A percentile compares a stretch with the other conserved stretches of the same genome.
phyloP scores from a whole-genome alignment of 768 basidiomycete genomes.

The Boletus insuetus region DNA sequence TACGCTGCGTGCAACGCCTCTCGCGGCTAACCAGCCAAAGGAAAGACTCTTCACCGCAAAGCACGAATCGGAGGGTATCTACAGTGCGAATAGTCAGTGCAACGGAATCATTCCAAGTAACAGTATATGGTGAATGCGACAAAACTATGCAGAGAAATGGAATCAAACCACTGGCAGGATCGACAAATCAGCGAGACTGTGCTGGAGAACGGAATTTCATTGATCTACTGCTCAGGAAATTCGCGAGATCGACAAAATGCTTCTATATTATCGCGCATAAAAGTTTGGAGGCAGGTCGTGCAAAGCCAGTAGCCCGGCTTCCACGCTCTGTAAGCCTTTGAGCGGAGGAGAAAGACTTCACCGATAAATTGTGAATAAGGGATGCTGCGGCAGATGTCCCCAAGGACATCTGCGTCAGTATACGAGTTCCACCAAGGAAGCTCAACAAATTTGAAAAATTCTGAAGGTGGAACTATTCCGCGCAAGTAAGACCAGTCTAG shows the following conservation, averaged over 20 bases:
- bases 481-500: constrained; percentile 20
- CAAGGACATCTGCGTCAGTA: background rate
- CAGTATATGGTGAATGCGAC: background rate
- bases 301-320: constrained; percentile 11
- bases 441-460: constrained; percentile 9
- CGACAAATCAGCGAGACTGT: no score
- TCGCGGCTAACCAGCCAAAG: constrained; percentile 3
- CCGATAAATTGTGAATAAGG: constrained; percentile 9
- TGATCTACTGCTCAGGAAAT: background rate
- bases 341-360: constrained; percentile 1
- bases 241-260: background rate
- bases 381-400: constrained; percentile 1
- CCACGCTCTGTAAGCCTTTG: constrained; percentile 6
- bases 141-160: no score
- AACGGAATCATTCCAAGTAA: background rate
- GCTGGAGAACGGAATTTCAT: background rate
- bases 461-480: constrained; percentile 9
- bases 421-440: constrained; percentile 17
- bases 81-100: background rate
- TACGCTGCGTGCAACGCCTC: constrained; percentile 25
- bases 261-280: constrained; percentile 10
- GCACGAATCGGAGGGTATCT: background rate
- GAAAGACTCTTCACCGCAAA: constrained; percentile 2
- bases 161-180: no score
- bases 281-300: constrained; percentile 6